These are phyloP conservation scores for Salvia hispanica DNA, from an alignment of 257 asterid species.

Conservation along the genomic window DNA sequence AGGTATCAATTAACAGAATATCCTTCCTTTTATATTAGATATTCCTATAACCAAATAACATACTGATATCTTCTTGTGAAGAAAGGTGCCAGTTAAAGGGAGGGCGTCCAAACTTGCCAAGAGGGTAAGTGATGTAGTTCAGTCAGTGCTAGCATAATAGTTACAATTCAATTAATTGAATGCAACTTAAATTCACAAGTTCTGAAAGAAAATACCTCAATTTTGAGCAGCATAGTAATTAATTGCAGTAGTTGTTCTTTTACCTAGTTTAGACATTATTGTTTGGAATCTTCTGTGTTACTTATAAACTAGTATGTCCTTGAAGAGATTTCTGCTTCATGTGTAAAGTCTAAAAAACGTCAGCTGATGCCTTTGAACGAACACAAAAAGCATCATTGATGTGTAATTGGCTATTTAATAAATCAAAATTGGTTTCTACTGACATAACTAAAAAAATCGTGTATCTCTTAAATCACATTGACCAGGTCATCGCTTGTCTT, in stretches of 20 bases:
- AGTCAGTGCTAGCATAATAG: neutral
- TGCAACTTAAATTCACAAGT: constrained; percentile 12
- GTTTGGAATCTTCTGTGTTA: neutral
- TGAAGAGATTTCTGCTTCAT: constrained; percentile 10
- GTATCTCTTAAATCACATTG: constrained; percentile 25
- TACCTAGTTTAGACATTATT: constrained; percentile 13
- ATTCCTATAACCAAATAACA: constrained; percentile 40
- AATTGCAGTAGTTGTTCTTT: neutral
- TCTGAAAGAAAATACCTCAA: neutral
- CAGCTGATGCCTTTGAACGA: neutral
- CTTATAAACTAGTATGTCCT: neutral
- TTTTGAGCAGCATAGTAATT: neutral
- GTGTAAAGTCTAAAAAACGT: constrained; percentile 9
- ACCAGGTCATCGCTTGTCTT: constrained; percentile 98
- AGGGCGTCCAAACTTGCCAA: constrained; percentile 88
- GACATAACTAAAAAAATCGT: neutral
- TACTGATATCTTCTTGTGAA: constrained; percentile 52
- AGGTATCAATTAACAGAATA: constrained; percentile 52
- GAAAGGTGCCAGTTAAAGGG: constrained; percentile 73
- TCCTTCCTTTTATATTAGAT: constrained; percentile 5
- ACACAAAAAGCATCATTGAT: neutral
- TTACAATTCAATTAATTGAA: constrained; percentile 5
- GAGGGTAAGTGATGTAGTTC: constrained; percentile 66
- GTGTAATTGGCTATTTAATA: neutral
- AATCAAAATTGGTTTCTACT: constrained; percentile 3